Conservation (phyloP, 805 yeast genomes). For the Geotrichum ghanense region DNA sequence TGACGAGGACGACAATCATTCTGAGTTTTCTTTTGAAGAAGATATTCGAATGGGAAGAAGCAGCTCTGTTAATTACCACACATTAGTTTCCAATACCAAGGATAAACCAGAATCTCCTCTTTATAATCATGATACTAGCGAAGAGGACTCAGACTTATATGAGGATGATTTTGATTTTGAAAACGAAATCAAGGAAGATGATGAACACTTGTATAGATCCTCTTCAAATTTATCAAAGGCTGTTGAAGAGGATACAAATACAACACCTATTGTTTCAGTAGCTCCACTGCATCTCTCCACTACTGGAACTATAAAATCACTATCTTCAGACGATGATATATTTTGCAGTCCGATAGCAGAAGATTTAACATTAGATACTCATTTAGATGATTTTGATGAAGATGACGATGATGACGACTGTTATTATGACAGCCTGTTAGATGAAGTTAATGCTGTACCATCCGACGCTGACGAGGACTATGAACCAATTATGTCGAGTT, state of each 20-base stretch:
- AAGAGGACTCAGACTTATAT: not conserved
- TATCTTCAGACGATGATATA: conserved; percentile 1
- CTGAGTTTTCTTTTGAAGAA: conserved; percentile 40
- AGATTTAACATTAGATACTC: conserved; percentile 30
- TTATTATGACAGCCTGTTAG: conserved; percentile 33
- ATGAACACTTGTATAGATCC: not conserved
- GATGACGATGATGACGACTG: conserved; percentile 27
- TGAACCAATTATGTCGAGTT: not conserved
- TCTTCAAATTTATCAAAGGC: too few relatives aligned
- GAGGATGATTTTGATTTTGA: conserved; percentile 3
- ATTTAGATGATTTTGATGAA: conserved; percentile 23
- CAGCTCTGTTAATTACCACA: conserved; percentile 41
- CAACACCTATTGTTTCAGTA: conserved; percentile 24
- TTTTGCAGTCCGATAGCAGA: not conserved
- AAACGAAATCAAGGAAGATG: not conserved
- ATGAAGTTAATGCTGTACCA: conserved; percentile 41
- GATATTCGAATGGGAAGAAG: conserved; percentile 35
- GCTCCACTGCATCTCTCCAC: conserved; percentile 3
- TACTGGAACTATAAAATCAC: not conserved
- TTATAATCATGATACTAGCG: conserved; percentile 14
- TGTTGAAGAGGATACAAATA: conserved; percentile 17
- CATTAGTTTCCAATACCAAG: conserved; percentile 18
- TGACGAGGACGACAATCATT: conserved; percentile 15
- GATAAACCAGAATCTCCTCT: conserved; percentile 11
- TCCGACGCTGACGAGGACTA: conserved; percentile 28